Base-by-base conservation (phyloP, 2,329 filamentous ascomycete species). In the Apiospora koreana region DNA sequence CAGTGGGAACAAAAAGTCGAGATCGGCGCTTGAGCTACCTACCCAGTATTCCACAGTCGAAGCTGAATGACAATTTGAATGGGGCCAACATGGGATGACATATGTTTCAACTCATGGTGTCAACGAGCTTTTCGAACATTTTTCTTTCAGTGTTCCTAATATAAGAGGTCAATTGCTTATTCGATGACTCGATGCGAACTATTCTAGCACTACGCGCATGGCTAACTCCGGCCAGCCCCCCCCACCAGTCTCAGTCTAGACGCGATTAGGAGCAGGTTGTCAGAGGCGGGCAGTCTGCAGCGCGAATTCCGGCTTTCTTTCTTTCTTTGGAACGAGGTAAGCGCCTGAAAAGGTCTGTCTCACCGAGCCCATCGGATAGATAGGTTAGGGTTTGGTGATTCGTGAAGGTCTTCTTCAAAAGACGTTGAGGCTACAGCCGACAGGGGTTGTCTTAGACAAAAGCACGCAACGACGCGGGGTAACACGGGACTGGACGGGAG, bases 401-500 rank as follows among this genome's bases (percentile, higher is more conserved):
- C 50, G 50, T n/a, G 50, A 35, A 8, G 35, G 16, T 35, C 16
- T 58, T 41, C n/a, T 35, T 31, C 50, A n/a, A n/a, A 38, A 62
- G 54, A n/a, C 54, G 54, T 62, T 62, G 18, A 62, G 31, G 31
- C 54, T 62, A 62, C 21, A 58, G 31, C 31, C 6, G 38, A 38
- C 54, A 62, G 54, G 54, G 54, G 54, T 38, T 38, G 54, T 62
- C 54, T 62, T 10, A 23, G 54, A 62, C 31, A 62, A 38, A 62
- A 62, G 54, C 54, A 35, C 54, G 54, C 50, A 58, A 38, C 21
- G 31, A 35, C 54, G 54, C 54, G 54, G 54, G 54, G 54, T 62
- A 62, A 62, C 14, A 31, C 54, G 54, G 54, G 54, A 62, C 31
- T 58, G 50, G 50, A n/a, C 50, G 16, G 50, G 54, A 62, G 28